Evolutionary conservation across 208 protist species (phyloP).

Genomic region (Wallacemonas rigidus): DNA sequence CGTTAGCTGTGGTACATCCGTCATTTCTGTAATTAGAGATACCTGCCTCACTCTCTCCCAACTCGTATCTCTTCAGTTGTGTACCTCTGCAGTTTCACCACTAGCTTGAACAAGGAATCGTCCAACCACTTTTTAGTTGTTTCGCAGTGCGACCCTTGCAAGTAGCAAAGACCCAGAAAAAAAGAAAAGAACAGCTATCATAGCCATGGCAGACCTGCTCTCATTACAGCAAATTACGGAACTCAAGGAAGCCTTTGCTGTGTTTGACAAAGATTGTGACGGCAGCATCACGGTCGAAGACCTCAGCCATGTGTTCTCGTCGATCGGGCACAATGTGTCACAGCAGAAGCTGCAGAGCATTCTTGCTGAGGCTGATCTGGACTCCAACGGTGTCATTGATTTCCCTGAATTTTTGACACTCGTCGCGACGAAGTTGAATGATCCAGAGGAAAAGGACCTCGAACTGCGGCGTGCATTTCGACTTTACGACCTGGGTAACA

Average conservation of each 20-base stretch:
- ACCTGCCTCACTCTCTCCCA: too few relatives aligned
- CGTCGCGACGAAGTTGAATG: constrained; percentile 86
- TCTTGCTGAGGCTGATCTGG: constrained; percentile 97
- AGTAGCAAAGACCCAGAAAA: too few relatives aligned
- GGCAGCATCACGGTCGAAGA: constrained; percentile 99
- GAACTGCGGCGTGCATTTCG: constrained; percentile 92
- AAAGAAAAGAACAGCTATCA: background rate
- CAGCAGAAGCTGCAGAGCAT: constrained; percentile 94
- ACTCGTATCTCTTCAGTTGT: too few relatives aligned
- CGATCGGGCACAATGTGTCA: constrained; percentile 96
- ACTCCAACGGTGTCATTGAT: constrained; percentile 98
- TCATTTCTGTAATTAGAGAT: too few relatives aligned
- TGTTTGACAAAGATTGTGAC: constrained; percentile 99
- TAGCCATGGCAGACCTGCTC: constrained; percentile 91
- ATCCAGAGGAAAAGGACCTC: constrained; percentile 91
- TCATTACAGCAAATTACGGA: constrained; percentile 99
- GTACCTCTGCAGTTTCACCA: too few relatives aligned
- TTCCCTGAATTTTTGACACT: constrained; percentile 97
- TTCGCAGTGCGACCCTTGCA: too few relatives aligned
- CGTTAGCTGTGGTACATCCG: too few relatives aligned
- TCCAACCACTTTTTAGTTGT: too few relatives aligned
- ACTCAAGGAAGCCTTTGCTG: constrained; percentile 99
- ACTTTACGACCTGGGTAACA: constrained; percentile 95
- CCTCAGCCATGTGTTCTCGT: constrained; percentile 99
- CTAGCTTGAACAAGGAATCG: too few relatives aligned